A percentile compares a stretch with the other conserved stretches of the same genome.
Conservation (phyloP, 2,329 filamentous ascomycete genomes). For the Dichotomopilus funicola region DNA sequence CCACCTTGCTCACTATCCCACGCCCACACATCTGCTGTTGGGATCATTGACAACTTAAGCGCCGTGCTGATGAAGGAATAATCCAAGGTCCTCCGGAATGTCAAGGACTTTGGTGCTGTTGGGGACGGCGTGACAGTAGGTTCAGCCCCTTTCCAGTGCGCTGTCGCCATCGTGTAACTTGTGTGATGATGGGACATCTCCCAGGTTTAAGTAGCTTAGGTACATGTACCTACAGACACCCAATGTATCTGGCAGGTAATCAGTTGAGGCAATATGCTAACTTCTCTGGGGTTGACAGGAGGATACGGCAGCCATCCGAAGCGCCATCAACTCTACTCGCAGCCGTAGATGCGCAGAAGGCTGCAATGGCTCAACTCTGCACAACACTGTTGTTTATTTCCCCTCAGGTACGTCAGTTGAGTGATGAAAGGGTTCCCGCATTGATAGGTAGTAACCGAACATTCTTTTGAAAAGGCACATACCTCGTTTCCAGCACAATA, state of each 20-base stretch:
- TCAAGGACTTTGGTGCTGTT: too few relatives aligned
- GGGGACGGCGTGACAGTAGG: neutral
- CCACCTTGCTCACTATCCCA: too few relatives aligned
- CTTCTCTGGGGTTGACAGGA: neutral
- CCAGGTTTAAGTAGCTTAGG: too few relatives aligned
- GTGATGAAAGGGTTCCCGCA: neutral
- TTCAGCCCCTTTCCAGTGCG: neutral
- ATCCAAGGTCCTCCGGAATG: too few relatives aligned
- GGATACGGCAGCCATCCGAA: neutral
- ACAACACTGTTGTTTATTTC: neutral
- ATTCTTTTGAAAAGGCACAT: neutral
- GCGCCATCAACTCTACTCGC: neutral
- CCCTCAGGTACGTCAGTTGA: neutral
- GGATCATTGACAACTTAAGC: too few relatives aligned
- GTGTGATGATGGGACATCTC: too few relatives aligned
- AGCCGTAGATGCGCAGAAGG: neutral
- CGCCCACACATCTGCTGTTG: too few relatives aligned
- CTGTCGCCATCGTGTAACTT: neutral
- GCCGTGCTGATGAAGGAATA: too few relatives aligned
- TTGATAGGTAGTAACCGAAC: neutral
- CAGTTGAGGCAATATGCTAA: neutral
- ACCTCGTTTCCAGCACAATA: neutral
- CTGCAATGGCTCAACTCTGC: neutral
- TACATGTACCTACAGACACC: too few relatives aligned
- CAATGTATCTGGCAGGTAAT: neutral